Evolutionary conservation across 176 grass and related monocot genomes (phyloP).

Genomic region (Triticum turgidum): DNA sequence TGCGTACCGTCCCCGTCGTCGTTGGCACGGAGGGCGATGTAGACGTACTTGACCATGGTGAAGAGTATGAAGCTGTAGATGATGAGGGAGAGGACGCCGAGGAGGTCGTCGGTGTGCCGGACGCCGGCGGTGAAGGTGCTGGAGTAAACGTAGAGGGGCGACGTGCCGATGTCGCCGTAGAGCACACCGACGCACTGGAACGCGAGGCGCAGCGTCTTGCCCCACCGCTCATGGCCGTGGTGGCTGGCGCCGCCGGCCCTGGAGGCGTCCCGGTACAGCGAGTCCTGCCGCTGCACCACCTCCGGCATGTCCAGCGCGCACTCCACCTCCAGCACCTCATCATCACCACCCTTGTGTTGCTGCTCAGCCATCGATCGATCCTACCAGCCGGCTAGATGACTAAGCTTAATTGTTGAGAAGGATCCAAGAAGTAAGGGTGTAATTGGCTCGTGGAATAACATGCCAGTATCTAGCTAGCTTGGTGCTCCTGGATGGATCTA

Average conservation of each 20-base stretch:
- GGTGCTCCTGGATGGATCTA: neutral
- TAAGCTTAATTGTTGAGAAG: neutral
- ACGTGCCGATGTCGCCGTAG: slow-evolving; percentile 74
- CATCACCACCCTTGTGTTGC: neutral
- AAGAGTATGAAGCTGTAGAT: slow-evolving; percentile 69
- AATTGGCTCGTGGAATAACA: neutral
- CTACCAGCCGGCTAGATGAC: neutral
- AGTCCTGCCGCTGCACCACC: slow-evolving; percentile 49
- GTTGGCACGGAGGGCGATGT: slow-evolving; percentile 64
- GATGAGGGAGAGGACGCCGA: slow-evolving; percentile 71
- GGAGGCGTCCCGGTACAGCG: slow-evolving; percentile 46
- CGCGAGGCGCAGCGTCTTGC: slow-evolving; percentile 36
- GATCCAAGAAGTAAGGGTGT: neutral
- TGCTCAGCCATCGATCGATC: slow-evolving; percentile 4
- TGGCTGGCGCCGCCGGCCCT: neutral
- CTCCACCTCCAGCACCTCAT: slow-evolving; percentile 19
- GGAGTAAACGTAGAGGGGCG: slow-evolving; percentile 69
- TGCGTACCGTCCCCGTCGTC: slow-evolving; percentile 59
- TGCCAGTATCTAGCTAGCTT: neutral
- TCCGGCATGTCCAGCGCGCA: neutral
- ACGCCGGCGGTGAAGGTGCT: slow-evolving; percentile 65
- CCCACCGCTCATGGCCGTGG: slow-evolving; percentile 35
- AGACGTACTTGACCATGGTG: slow-evolving; percentile 65
- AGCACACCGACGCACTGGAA: slow-evolving; percentile 74
- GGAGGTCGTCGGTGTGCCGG: slow-evolving; percentile 47